phyloP scores from a whole-genome alignment of 2,329 filamentous ascomycete species.

The Diplodia seriata region DNA sequence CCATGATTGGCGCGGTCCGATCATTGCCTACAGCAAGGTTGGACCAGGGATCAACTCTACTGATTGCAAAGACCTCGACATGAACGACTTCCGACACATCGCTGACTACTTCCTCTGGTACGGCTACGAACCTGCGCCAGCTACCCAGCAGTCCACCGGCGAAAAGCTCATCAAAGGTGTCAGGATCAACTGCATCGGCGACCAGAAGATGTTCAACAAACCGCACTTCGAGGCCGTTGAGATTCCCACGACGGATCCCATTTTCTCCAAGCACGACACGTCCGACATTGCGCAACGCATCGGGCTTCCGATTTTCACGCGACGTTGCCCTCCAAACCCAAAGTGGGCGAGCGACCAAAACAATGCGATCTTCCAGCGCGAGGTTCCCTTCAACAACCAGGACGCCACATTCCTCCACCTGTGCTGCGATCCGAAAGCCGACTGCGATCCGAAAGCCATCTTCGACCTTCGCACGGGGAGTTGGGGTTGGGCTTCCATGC shows the following conservation, averaged over 20 bases:
- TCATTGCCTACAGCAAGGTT: slow-evolving; percentile 20
- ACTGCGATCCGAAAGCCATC: not conserved
- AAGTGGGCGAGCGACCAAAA: not conserved
- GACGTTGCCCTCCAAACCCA: not conserved
- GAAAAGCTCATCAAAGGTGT: not conserved
- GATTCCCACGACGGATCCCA: not conserved
- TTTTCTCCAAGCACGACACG: slow-evolving; percentile 26
- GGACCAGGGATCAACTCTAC: slow-evolving; percentile 15
- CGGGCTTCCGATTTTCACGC: slow-evolving; percentile 13
- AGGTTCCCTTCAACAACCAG: not conserved
- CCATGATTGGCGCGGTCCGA: slow-evolving; percentile 34
- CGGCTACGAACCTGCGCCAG: slow-evolving; percentile 3
- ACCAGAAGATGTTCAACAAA: not conserved
- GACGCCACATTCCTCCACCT: not conserved
- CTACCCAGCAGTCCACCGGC: not conserved
- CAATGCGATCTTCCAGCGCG: not conserved
- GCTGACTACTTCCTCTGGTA: slow-evolving; percentile 34
- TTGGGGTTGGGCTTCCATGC: not conserved
- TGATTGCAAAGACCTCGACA: slow-evolving; percentile 32
- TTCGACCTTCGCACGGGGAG: not conserved
- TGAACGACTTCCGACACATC: slow-evolving; percentile 34
- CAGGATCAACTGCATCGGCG: not conserved
- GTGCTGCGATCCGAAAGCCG: not conserved
- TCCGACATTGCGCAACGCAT: slow-evolving; percentile 34
- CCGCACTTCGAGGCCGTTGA: not conserved